Evolutionary conservation across 371 early-diverging fungal species (phyloP), one percentile per base, ranked within the genome.

Genomic region (Saksenaea vasiformis): DNA sequence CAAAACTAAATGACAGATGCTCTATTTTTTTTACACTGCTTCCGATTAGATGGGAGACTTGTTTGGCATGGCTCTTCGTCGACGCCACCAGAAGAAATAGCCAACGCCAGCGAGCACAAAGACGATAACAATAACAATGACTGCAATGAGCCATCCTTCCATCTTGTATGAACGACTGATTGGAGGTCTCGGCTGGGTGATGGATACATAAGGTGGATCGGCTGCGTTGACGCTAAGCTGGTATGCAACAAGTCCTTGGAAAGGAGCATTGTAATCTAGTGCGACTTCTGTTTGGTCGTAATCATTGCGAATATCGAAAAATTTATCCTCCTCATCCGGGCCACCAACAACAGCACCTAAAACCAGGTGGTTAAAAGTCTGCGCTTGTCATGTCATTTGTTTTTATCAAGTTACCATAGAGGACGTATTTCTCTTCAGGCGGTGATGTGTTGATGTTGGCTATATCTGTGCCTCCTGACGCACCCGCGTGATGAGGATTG

Each of bases 401-500:
- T n/a, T n/a, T n/a, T n/a, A n/a, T n/a, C n/a, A n/a, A n/a, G 2
- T 57, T 65, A 69, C 87, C 87, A 64, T 84, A 85, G 13, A 87
- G 69, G 0, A 72, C 67, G 58, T 77, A 64, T 8, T 54, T 28
- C 60, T 65, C 66, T 35, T 72, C 56, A 8, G 77, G 74, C 1
- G 69, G 70, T 2, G 71, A 66, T 1, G 56, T 63, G 41, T 85
- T 70, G 11, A 79, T 72, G 17, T 72, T 72, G 35, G 54, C 59
- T 2, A 73, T 54, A 56, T 75, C 69, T 9, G 64, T 72, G 22
- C 85, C 85, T 5, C 85, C 87, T 11, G 84, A 79, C 3, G 85
- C 85, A 19, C 79, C 77, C 9, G 85, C 83, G 61, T 85, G 84
- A 59, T 84, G 84, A 9, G 86, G 85, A 44, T 87, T 85, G 26